These are phyloP conservation scores for Coemansia sp. DNA, from an alignment of 192 early-diverging fungal species.

Conservation along the genomic window DNA sequence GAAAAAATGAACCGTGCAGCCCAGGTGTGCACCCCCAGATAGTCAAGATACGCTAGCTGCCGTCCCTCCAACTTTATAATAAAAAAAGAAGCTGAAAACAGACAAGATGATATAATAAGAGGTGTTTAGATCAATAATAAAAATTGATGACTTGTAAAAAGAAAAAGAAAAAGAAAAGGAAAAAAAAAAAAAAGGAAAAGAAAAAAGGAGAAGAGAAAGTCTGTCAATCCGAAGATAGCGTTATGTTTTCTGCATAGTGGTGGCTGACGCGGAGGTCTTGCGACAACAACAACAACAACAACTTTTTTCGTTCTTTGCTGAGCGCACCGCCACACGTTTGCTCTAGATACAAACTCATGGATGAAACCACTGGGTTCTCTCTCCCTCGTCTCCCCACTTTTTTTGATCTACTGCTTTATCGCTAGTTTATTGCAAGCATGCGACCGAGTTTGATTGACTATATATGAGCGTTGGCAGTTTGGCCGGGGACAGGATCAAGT, in stretches of 20 bases:
- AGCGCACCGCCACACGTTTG: no score
- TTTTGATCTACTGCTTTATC: not conserved
- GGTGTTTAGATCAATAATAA: not conserved
- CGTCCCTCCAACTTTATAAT: not conserved
- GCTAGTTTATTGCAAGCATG: conserved; percentile 1
- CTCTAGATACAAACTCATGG: no score
- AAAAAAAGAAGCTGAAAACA: not conserved
- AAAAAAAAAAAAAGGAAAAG: not conserved
- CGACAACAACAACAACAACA: not conserved
- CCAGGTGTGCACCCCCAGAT: not conserved
- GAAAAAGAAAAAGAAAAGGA: not conserved
- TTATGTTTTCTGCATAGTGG: not conserved
- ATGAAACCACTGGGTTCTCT: not conserved
- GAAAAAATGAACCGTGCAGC: not conserved
- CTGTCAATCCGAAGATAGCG: not conserved
- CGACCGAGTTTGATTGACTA: conserved; percentile 8
- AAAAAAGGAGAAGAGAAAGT: not conserved
- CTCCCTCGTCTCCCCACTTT: not conserved
- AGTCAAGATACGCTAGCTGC: not conserved
- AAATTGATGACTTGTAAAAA: not conserved
- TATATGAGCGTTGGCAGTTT: conserved; percentile 15
- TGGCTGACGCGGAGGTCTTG: not conserved
- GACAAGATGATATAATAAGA: not conserved
- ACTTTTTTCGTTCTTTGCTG: not conserved
- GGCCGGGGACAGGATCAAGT: conserved; percentile 2